These are phyloP conservation scores for Torulaspora pretoriensis DNA, from an alignment of 1,139 yeast species.

Conservation along the genomic window DNA sequence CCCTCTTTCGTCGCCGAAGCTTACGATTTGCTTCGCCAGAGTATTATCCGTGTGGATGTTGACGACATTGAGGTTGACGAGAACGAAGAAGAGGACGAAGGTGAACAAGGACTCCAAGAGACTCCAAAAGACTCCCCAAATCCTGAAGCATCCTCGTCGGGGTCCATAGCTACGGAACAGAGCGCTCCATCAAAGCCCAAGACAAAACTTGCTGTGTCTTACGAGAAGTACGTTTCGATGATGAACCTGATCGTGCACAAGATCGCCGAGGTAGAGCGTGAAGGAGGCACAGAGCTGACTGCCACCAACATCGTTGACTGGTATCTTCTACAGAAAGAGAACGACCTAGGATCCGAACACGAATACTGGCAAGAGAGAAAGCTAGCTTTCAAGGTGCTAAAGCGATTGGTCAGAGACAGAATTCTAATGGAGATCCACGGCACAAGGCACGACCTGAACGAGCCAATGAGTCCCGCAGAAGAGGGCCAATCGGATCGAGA, in stretches of 20 bases:
- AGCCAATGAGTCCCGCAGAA: slow-evolving; percentile 30
- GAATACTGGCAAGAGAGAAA: slow-evolving; percentile 69
- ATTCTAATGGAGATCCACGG: slow-evolving; percentile 79
- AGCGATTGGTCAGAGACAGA: slow-evolving; percentile 79
- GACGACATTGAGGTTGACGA: slow-evolving; percentile 88
- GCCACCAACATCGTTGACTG: slow-evolving; percentile 70
- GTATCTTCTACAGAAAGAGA: slow-evolving; percentile 76
- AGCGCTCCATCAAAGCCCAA: slow-evolving; percentile 6
- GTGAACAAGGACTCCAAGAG: slow-evolving; percentile 46
- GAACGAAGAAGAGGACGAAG: slow-evolving; percentile 47
- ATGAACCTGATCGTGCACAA: slow-evolving; percentile 75
- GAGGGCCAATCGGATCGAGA: slow-evolving; percentile 32
- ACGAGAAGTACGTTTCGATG: slow-evolving; percentile 81
- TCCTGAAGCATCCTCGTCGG: slow-evolving; percentile 10
- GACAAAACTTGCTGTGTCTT: slow-evolving; percentile 57
- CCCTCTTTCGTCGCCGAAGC: slow-evolving; percentile 92
- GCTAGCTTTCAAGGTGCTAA: slow-evolving; percentile 74
- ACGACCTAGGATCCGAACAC: slow-evolving; percentile 62
- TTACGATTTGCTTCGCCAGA: slow-evolving; percentile 80
- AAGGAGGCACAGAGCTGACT: slow-evolving; percentile 59
- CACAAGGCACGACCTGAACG: slow-evolving; percentile 43
- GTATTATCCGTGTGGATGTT: slow-evolving; percentile 89
- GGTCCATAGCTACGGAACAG: background rate
- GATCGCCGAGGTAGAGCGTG: slow-evolving; percentile 51
- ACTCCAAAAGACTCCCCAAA: slow-evolving; percentile 15